Evolutionary conservation across 2,329 filamentous ascomycete genomes (phyloP).

Genomic region (Calonectria ilicicola): DNA sequence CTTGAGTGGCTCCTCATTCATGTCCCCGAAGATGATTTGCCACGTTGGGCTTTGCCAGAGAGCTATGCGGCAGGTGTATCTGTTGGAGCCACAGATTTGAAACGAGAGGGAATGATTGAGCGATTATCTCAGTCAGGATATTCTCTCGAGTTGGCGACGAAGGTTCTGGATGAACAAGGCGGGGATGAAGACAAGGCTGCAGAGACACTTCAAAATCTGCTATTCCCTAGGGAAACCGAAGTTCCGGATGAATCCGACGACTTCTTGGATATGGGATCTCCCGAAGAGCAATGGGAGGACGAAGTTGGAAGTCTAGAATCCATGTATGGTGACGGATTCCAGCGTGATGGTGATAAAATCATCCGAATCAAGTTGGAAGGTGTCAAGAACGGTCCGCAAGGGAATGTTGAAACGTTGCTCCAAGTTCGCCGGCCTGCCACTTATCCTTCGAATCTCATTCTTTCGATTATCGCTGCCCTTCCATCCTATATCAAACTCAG

Average conservation of each 20-base stretch:
- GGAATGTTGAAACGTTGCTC: slow-evolving; percentile 65
- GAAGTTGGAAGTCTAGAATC: slow-evolving; percentile 87
- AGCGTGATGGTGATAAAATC: slow-evolving; percentile 68
- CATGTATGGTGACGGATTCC: slow-evolving; percentile 83
- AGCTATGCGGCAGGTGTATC: slow-evolving; percentile 91
- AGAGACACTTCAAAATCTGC: slow-evolving; percentile 76
- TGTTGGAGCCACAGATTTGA: slow-evolving; percentile 84
- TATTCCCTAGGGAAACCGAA: slow-evolving; percentile 40
- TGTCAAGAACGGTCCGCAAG: slow-evolving; percentile 62
- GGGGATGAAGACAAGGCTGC: slow-evolving; percentile 84
- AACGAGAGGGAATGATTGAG: slow-evolving; percentile 84
- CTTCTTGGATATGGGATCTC: slow-evolving; percentile 61
- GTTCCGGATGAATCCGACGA: slow-evolving; percentile 48
- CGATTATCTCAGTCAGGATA: slow-evolving; percentile 87
- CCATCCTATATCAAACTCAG: slow-evolving; percentile 95
- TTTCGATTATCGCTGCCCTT: slow-evolving; percentile 77
- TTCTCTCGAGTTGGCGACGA: slow-evolving; percentile 83
- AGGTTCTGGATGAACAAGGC: slow-evolving; percentile 76
- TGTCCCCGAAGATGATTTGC: slow-evolving; percentile 96
- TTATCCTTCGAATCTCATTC: slow-evolving; percentile 79
- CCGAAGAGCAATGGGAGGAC: slow-evolving; percentile 81
- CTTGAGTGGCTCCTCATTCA: slow-evolving; percentile 97
- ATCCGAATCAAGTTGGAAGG: slow-evolving; percentile 77
- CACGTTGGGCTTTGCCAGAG: slow-evolving; percentile 90
- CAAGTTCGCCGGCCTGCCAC: slow-evolving; percentile 78